Evolutionary conservation across 805 yeast species (phyloP).

Genomic region (Candida palmyrensis): DNA sequence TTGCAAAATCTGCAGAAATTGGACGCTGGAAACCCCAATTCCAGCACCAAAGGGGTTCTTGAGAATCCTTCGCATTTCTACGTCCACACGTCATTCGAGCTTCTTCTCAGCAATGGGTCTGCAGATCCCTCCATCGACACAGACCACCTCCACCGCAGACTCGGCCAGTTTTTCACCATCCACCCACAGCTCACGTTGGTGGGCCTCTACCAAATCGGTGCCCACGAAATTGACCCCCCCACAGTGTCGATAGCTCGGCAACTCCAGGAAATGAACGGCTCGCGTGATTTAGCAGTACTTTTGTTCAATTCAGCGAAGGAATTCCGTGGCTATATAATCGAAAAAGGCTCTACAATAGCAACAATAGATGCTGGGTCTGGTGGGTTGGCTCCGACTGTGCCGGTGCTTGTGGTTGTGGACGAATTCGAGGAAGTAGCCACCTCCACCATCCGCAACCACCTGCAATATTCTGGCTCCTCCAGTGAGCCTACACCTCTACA

Average conservation of each 20-base stretch:
- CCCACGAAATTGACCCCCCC: conserved; percentile 2
- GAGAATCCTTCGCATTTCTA: too few relatives aligned
- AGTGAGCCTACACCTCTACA: conserved; percentile 4
- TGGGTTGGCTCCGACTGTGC: too few relatives aligned
- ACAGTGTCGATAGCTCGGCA: conserved; percentile 4
- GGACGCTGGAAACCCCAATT: too few relatives aligned
- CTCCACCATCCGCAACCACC: conserved; percentile 23
- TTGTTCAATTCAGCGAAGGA: conserved; percentile 2
- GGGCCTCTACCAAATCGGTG: conserved; percentile 24
- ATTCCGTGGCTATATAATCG: too few relatives aligned
- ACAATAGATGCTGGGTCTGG: too few relatives aligned
- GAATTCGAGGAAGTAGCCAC: conserved; percentile 30
- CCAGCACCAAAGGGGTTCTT: too few relatives aligned
- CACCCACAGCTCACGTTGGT: conserved; percentile 21
- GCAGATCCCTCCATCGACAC: conserved; percentile 21
- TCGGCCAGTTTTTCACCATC: conserved; percentile 23
- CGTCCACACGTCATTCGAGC: conserved; percentile 25
- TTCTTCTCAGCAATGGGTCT: conserved; percentile 10
- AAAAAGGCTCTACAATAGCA: too few relatives aligned
- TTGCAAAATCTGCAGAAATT: too few relatives aligned
- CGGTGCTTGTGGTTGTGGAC: too few relatives aligned
- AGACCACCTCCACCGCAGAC: conserved; percentile 20
- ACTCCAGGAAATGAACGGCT: too few relatives aligned
- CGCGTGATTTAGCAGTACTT: background rate
- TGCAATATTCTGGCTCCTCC: conserved; percentile 4